Evolutionary conservation across 1,284 basidiomycete species (phyloP).

Genomic region (Austroboletus niveus): DNA sequence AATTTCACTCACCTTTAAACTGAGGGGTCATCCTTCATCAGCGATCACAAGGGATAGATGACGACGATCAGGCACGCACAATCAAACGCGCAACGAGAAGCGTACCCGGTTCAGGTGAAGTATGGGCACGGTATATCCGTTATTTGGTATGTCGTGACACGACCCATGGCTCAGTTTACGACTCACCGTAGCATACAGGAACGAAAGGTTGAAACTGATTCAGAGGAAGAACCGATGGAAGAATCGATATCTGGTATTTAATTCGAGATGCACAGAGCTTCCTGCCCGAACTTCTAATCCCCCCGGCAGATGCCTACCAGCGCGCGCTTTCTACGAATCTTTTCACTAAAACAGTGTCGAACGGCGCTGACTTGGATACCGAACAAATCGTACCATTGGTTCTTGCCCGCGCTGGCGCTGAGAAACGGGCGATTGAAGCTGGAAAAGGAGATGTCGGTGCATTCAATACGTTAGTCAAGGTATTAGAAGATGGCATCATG

Average conservation of each 20-base stretch:
- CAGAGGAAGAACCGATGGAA: conserved; percentile 16
- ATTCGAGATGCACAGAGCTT: not conserved
- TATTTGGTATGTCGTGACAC: conserved; percentile 45
- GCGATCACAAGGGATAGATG: conserved; percentile 47
- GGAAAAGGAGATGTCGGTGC: conserved; percentile 44
- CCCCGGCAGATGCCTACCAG: conserved; percentile 51
- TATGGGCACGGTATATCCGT: conserved; percentile 74
- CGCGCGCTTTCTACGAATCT: conserved; percentile 55
- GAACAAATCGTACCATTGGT: conserved; percentile 69
- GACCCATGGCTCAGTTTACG: not conserved
- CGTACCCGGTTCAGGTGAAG: conserved; percentile 64
- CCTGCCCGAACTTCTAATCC: conserved; percentile 2
- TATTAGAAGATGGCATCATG: conserved; percentile 59
- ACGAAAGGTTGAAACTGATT: conserved; percentile 31
- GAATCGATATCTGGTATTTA: conserved; percentile 38
- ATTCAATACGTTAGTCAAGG: conserved; percentile 49
- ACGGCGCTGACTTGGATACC: conserved; percentile 40
- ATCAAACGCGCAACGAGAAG: conserved; percentile 60
- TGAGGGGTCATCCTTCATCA: conserved; percentile 25
- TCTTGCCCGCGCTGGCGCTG: conserved; percentile 64
- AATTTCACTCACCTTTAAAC: not conserved
- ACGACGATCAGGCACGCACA: conserved; percentile 40
- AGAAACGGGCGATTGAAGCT: conserved; percentile 54
- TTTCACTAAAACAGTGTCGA: conserved; percentile 36
- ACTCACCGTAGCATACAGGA: conserved; percentile 34